Conservation (phyloP, 345 rosid genomes). For the Carallia pectinifolia region DNA sequence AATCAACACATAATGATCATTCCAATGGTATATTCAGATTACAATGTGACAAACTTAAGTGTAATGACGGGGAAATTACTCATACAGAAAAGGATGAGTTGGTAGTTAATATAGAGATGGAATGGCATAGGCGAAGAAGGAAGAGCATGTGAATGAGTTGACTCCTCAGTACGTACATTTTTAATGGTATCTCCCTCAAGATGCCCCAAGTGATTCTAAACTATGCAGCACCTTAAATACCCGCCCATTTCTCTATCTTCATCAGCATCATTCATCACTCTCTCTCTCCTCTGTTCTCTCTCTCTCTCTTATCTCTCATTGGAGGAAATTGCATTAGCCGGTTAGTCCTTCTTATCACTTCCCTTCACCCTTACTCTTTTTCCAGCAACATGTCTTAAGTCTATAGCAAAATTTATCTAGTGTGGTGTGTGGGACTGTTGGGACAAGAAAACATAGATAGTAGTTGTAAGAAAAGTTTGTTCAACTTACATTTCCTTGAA, state of each 20-base stretch:
- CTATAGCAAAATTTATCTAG: not conserved
- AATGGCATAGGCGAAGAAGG: not conserved
- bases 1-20: too few relatives aligned
- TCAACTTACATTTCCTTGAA: too few relatives aligned
- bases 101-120: not conserved
- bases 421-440: too few relatives aligned
- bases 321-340: not conserved
- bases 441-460: too few relatives aligned
- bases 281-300: not conserved
- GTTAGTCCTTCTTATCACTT: slow-evolving; percentile 11
- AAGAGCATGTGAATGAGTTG: not conserved
- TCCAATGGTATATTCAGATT: too few relatives aligned
- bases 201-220: not conserved
- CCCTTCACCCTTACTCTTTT: not conserved
- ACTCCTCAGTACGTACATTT: not conserved
- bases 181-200: not conserved
- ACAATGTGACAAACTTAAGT: too few relatives aligned
- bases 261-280: not conserved
- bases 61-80: not conserved
- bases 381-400: too few relatives aligned
- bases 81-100: not conserved
- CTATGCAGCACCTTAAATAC: not conserved
- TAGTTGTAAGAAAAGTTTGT: too few relatives aligned
- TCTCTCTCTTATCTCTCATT: not conserved
- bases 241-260: not conserved